Evolutionary conservation across 176 grass and related monocot genomes (phyloP), one percentile per base, ranked within the genome.

Genomic region (Juncus effusus): DNA sequence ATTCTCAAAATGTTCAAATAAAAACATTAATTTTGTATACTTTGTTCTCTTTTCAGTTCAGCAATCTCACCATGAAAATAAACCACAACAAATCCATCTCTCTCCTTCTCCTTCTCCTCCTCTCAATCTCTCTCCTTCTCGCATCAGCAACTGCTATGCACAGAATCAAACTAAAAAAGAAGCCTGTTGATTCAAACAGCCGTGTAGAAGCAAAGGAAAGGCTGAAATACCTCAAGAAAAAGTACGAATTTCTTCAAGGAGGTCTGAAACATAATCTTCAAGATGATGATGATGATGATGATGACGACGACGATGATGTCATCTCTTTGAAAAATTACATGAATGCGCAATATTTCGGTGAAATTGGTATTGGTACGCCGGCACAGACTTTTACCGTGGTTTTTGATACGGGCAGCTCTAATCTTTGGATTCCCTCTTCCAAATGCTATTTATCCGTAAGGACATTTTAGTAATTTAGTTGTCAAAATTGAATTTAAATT

Each of bases 401-500:
- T 70, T 95, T 95, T 70, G 83, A 95, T 59, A 90, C 86, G 2
- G 90, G 90, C 37, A 95, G 90, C 78, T 95, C 90, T 61, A 84
- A 95, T 76, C 76, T 90, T 70, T 95, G 90, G 90, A 83, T 95
- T 69, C 83, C 90, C 40, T 95, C 90, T 72, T 83, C 86, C 72
- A 95, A 95, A 78, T 95, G 90, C 56, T 75, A 78, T 61, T 79
- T 80, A 40, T 95, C 83, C 72, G 90, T 95, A 74, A 69, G 71
- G 38, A 16, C 15, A 56, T 52, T 14, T 0, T 36, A 3, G 47
- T 7, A 39, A 47, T 28, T 36, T 16, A 56, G 7, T 71, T 63
- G 51, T 28, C 54, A 16, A 53, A 45, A 59, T 62, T 47, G 2
- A 2, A 15, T 40, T 50, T 74, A 55, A 37, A 10, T 2, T 65